Percentiles rank a stretch among this genome's conserved stretches.
Evolutionary conservation across 2,329 filamentous ascomycete species (phyloP).

Genomic region (Exophiala viscosa): DNA sequence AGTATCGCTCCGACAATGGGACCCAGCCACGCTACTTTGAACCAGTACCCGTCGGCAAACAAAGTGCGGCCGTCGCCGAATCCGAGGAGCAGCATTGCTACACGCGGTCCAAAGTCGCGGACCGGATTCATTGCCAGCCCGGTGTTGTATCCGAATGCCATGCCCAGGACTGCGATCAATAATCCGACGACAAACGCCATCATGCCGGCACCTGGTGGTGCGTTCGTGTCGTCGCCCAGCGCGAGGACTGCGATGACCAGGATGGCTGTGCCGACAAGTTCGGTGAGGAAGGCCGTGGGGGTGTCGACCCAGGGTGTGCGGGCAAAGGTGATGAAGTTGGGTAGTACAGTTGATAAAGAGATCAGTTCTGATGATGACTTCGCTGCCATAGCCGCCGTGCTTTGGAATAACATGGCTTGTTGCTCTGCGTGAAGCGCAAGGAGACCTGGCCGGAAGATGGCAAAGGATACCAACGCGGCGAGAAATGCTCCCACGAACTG

Average conservation of each 20-base stretch:
- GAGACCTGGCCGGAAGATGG: slow-evolving; percentile 37
- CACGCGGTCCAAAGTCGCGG: slow-evolving; percentile 49
- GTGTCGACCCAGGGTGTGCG: slow-evolving; percentile 38
- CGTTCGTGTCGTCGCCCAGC: slow-evolving; percentile 46
- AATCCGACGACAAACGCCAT: slow-evolving; percentile 50
- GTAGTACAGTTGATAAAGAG: slow-evolving; percentile 11
- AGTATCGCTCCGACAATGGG: slow-evolving; percentile 39
- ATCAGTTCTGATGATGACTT: neutral
- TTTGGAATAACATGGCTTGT: neutral
- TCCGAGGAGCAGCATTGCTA: slow-evolving; percentile 45
- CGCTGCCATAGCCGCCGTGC: neutral
- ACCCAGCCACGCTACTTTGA: slow-evolving; percentile 40
- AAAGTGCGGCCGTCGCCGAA: slow-evolving; percentile 42
- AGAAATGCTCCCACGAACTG: slow-evolving; percentile 53
- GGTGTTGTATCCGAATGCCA: slow-evolving; percentile 46
- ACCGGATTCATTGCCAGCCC: slow-evolving; percentile 49
- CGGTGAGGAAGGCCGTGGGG: slow-evolving; percentile 45
- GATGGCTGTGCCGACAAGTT: slow-evolving; percentile 44
- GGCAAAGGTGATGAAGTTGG: slow-evolving; percentile 46
- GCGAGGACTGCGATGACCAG: slow-evolving; percentile 44
- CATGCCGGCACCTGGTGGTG: slow-evolving; percentile 50
- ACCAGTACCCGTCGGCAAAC: slow-evolving; percentile 46
- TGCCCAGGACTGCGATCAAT: slow-evolving; percentile 35
- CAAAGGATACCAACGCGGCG: slow-evolving; percentile 47
- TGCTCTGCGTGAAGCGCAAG: slow-evolving; percentile 19